These are phyloP conservation scores for Hyaloscypha finlandica DNA, from an alignment of 495 filamentous ascomycete species.

Conservation along the genomic window DNA sequence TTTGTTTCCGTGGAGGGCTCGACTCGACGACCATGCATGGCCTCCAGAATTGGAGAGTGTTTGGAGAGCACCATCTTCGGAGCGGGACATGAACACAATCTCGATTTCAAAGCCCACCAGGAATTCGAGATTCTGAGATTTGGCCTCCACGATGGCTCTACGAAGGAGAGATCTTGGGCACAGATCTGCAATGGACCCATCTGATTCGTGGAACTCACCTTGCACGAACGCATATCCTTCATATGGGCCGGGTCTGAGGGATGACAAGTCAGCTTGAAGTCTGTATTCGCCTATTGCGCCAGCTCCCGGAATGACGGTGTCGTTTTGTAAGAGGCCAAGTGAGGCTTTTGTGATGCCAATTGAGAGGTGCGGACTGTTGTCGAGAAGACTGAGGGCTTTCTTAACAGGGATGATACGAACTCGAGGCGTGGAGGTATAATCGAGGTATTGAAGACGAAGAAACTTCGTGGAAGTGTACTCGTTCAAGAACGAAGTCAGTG, in stretches of 20 bases:
- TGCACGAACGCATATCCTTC: constrained; percentile 60
- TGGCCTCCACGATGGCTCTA: constrained; percentile 49
- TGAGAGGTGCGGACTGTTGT: constrained; percentile 39
- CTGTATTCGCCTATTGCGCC: constrained; percentile 60
- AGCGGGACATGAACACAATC: constrained; percentile 64
- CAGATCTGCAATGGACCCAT: constrained; percentile 42
- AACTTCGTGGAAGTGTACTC: constrained; percentile 49
- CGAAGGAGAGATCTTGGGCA: constrained; percentile 64
- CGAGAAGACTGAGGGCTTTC: constrained; percentile 61
- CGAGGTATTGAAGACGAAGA: constrained; percentile 75
- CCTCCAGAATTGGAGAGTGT: constrained; percentile 28
- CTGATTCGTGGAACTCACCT: constrained; percentile 57
- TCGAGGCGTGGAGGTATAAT: constrained; percentile 72
- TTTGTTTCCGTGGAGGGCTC: constrained; percentile 53
- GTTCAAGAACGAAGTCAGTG: constrained; percentile 35
- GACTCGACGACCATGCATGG: constrained; percentile 66
- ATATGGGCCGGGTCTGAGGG: constrained; percentile 55
- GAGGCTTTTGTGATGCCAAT: constrained; percentile 53
- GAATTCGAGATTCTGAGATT: constrained; percentile 50
- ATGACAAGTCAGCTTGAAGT: constrained; percentile 61
- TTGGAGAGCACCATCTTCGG: constrained; percentile 32
- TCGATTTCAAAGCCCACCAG: constrained; percentile 83
- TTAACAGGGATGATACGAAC: constrained; percentile 69
- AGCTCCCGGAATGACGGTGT: constrained; percentile 44
- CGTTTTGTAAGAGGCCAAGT: constrained; percentile 61